Evolutionary conservation across 1,284 basidiomycete genomes (phyloP).

Genomic region (Naganishia albida): DNA sequence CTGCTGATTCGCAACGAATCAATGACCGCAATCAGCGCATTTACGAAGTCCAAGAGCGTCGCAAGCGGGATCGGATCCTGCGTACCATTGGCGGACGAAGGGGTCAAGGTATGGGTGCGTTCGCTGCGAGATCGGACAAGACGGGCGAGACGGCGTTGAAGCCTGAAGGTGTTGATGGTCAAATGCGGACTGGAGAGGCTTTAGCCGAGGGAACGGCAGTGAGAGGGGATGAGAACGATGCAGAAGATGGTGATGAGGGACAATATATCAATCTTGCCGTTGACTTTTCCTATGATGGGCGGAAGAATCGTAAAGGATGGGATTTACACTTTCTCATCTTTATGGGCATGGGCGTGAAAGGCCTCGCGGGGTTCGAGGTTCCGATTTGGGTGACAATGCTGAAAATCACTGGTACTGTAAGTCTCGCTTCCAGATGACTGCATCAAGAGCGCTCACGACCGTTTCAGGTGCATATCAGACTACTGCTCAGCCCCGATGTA

Average conservation of each 20-base stretch:
- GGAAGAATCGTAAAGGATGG: conserved; percentile 42
- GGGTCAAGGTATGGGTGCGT: conserved; percentile 28
- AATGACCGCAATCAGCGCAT: conserved; percentile 16
- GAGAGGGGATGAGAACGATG: conserved; percentile 34
- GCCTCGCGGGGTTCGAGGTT: conserved; percentile 48
- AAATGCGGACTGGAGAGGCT: conserved; percentile 28
- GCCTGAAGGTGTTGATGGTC: conserved; percentile 29
- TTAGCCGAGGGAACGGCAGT: conserved; percentile 20
- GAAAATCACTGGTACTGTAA: conserved; percentile 34
- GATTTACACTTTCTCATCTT: conserved; percentile 50
- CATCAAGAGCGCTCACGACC: background rate
- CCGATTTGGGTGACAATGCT: conserved; percentile 38
- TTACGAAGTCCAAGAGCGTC: conserved; percentile 31
- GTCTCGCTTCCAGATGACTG: background rate
- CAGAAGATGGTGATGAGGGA: conserved; percentile 44
- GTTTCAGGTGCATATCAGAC: conserved; percentile 43
- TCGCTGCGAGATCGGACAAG: conserved; percentile 15
- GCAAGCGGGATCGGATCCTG: conserved; percentile 41
- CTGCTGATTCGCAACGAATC: conserved; percentile 7
- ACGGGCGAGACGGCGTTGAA: conserved; percentile 15
- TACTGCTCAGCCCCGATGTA: conserved; percentile 51
- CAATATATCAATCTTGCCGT: conserved; percentile 53
- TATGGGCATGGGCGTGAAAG: conserved; percentile 52
- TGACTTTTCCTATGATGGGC: conserved; percentile 47
- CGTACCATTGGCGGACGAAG: conserved; percentile 35